Percentiles rank a stretch among this genome's conserved stretches.
phyloP scores from a whole-genome alignment of 1,139 yeast species.

The Trichomonascaceae sp. region DNA sequence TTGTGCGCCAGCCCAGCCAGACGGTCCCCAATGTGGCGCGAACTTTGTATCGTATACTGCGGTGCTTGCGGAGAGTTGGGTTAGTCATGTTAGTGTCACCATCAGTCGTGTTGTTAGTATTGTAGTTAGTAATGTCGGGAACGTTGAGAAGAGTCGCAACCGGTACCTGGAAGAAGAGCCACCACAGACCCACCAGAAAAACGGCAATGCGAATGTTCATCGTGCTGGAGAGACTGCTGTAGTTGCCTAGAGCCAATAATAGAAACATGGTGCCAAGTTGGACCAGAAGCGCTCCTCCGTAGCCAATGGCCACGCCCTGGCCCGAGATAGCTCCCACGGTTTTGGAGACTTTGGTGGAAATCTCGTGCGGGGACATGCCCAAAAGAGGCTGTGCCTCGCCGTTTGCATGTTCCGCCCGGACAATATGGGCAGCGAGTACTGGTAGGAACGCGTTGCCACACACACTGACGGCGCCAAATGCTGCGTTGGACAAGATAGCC shows the following conservation, averaged over 20 bases:
- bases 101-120: slow-evolving; percentile 7
- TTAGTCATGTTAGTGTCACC: slow-evolving; percentile 7
- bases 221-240: slow-evolving; percentile 26
- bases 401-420: slow-evolving; percentile 1
- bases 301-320: slow-evolving; percentile 53
- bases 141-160: slow-evolving; percentile 30
- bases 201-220: slow-evolving; percentile 43
- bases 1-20: slow-evolving; percentile 44
- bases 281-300: slow-evolving; percentile 47
- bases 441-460: slow-evolving; percentile 66
- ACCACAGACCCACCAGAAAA: slow-evolving; percentile 53
- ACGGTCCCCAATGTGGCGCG: slow-evolving; percentile 6
- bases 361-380: not conserved
- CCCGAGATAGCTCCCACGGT: too few species aligned
- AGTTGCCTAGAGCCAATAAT: slow-evolving; percentile 22
- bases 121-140: slow-evolving; percentile 7
- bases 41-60: not conserved
- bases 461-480: slow-evolving; percentile 60
- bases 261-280: slow-evolving; percentile 42
- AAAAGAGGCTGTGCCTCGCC: not conserved
- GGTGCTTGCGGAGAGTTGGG: not conserved
- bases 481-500: slow-evolving; percentile 48
- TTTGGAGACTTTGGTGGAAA: slow-evolving; percentile 14
- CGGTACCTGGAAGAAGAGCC: slow-evolving; percentile 55
- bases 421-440: slow-evolving; percentile 30